Percentiles rank a stretch among this genome's conserved stretches.
Evolutionary conservation across 176 grass and related monocot genomes (phyloP).

Genomic region (Triticum urartu): DNA sequence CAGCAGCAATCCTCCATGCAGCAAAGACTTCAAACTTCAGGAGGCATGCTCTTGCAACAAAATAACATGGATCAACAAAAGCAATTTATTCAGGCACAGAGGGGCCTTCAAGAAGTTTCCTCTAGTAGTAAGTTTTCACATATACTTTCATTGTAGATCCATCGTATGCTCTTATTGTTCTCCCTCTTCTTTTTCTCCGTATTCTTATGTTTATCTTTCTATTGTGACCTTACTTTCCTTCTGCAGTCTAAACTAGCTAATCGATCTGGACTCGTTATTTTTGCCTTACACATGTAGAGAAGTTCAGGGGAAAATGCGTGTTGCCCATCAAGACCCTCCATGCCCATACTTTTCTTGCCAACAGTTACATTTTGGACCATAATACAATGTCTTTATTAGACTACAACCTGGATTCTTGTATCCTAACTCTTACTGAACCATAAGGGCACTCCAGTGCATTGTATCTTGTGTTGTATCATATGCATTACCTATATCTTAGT

Average conservation of each 20-base stretch:
- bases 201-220: not conserved
- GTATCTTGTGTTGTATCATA: not conserved
- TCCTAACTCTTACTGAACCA: too few relatives aligned
- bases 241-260: slow-evolving; percentile 16
- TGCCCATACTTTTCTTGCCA: not conserved
- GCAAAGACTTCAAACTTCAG: slow-evolving; percentile 62
- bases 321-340: not conserved
- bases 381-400: not conserved
- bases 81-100: slow-evolving; percentile 62
- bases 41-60: slow-evolving; percentile 65
- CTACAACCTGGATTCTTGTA: not conserved
- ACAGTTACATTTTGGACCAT: not conserved
- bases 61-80: slow-evolving; percentile 71
- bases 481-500: not conserved
- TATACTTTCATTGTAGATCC: slow-evolving; percentile 1
- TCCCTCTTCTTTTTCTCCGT: not conserved
- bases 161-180: not conserved
- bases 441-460: not conserved
- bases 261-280: not conserved
- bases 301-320: not conserved
- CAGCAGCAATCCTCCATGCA: slow-evolving; percentile 49
- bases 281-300: not conserved
- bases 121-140: slow-evolving; percentile 74
- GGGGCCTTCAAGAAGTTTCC: slow-evolving; percentile 72
- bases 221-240: not conserved